These are phyloP conservation scores for Bremia lactucae DNA, from an alignment of 352 stramenopile species.

Conservation along the genomic window DNA sequence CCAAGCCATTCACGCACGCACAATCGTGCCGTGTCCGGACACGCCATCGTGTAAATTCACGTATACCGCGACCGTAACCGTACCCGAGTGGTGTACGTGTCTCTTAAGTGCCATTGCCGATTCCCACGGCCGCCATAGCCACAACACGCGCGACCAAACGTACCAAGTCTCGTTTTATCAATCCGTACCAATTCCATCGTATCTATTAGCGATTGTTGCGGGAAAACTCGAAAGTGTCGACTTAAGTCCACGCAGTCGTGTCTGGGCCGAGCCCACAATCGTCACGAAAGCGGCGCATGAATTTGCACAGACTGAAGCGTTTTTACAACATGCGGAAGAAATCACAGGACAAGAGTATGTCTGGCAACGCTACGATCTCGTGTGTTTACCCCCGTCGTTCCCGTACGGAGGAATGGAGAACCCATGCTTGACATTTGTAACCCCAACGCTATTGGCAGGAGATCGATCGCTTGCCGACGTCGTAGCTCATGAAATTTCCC, in stretches of 20 bases:
- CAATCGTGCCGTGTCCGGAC: conserved; percentile 93
- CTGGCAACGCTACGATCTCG: conserved; percentile 95
- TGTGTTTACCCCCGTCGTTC: conserved; percentile 94
- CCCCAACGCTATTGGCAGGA: conserved; percentile 90
- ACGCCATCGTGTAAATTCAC: conserved; percentile 89
- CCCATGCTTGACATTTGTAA: conserved; percentile 92
- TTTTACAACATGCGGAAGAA: conserved; percentile 86
- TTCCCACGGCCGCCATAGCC: conserved; percentile 13
- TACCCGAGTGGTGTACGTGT: conserved; percentile 87
- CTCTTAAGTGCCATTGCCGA: conserved; percentile 85
- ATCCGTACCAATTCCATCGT: conserved; percentile 89
- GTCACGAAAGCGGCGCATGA: conserved; percentile 89
- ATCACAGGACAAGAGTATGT: conserved; percentile 89
- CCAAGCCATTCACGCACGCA: conserved; percentile 92
- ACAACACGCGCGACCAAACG: conserved; percentile 14
- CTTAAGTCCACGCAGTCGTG: conserved; percentile 71
- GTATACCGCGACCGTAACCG: conserved; percentile 86
- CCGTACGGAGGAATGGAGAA: conserved; percentile 79
- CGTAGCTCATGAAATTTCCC: conserved; percentile 95
- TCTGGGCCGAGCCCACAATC: conserved; percentile 93
- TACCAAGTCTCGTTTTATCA: conserved; percentile 80
- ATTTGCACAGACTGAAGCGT: conserved; percentile 92
- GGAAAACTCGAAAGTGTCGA: conserved; percentile 85
- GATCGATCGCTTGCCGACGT: conserved; percentile 93
- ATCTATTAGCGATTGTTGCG: conserved; percentile 91